Conservation (phyloP, 1,284 basidiomycete genomes). For the Tilletia horrida region DNA sequence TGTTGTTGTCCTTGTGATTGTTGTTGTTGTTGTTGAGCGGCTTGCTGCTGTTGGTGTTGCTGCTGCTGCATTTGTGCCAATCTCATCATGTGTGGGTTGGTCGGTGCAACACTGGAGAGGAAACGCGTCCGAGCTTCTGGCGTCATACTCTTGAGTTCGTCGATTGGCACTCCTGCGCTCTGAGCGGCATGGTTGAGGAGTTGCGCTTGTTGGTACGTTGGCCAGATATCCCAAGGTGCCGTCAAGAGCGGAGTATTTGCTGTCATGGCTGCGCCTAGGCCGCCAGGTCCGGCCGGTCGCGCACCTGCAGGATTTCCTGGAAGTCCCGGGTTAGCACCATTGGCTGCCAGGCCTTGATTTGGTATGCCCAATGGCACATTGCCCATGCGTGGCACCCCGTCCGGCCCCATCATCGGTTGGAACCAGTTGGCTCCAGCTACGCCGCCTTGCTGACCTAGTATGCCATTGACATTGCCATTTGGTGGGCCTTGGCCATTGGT, state of each 20-base stretch:
- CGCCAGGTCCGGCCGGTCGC: slow-evolving; percentile 10
- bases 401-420: no score
- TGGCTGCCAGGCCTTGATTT: slow-evolving; percentile 15
- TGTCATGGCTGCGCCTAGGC: neutral
- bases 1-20: slow-evolving; percentile 6
- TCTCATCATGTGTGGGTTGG: no score
- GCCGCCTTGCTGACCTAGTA: neutral
- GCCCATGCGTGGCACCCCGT: no score
- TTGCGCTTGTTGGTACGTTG: slow-evolving; percentile 8
- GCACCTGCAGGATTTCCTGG: neutral
- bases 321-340: slow-evolving; percentile 14
- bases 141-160: slow-evolving; percentile 50
- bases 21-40: neutral
- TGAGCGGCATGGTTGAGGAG: slow-evolving; percentile 42
- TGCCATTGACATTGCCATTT: neutral
- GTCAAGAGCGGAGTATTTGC: slow-evolving; percentile 3
- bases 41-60: slow-evolving; percentile 20
- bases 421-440: neutral
- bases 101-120: neutral
- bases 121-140: slow-evolving; percentile 32
- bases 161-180: slow-evolving; percentile 43
- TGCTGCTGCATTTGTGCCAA: slow-evolving; percentile 21
- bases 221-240: neutral
- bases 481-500: neutral
- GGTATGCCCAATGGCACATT: no score